Evolutionary conservation across 2,329 filamentous ascomycete genomes (phyloP).

Genomic region (Colletotrichum sp.): DNA sequence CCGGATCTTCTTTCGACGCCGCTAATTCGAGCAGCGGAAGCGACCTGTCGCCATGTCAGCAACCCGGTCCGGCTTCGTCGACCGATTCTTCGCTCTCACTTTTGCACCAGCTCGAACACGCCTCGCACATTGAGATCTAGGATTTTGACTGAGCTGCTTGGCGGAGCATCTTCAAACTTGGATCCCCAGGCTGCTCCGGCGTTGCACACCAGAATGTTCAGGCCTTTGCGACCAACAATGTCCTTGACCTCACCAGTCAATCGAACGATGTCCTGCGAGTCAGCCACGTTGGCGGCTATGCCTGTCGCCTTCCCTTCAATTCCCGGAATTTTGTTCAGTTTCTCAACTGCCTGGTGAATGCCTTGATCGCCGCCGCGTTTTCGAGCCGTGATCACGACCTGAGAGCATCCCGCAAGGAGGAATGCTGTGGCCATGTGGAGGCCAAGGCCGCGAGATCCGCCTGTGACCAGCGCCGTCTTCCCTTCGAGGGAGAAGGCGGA

Average conservation of each 20-base stretch:
- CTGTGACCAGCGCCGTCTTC: constrained; percentile 52
- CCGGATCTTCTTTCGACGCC: constrained; percentile 49
- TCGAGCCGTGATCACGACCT: constrained; percentile 76
- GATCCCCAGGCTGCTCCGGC: constrained; percentile 75
- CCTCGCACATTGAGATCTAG: constrained; percentile 75
- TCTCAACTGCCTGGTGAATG: constrained; percentile 64
- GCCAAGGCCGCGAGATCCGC: constrained; percentile 55
- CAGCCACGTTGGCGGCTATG: constrained; percentile 69
- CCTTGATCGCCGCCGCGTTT: constrained; percentile 64
- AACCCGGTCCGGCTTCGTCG: background rate
- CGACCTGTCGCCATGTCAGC: constrained; percentile 21
- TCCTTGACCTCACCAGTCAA: constrained; percentile 59
- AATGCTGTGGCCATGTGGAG: constrained; percentile 70
- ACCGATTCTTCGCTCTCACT: constrained; percentile 36
- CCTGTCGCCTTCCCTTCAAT: constrained; percentile 65
- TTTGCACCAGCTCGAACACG: constrained; percentile 71
- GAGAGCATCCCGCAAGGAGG: constrained; percentile 72
- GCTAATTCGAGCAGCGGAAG: constrained; percentile 50
- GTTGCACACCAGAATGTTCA: constrained; percentile 75
- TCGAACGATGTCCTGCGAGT: constrained; percentile 64
- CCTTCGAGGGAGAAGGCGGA: constrained; percentile 35
- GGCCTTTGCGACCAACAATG: constrained; percentile 59
- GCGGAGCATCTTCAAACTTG: constrained; percentile 65
- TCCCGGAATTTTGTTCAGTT: constrained; percentile 66
- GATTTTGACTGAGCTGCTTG: constrained; percentile 68